Evolutionary conservation across 108 stramenopile species (phyloP).

Genomic region (Nitzschia putrida): DNA sequence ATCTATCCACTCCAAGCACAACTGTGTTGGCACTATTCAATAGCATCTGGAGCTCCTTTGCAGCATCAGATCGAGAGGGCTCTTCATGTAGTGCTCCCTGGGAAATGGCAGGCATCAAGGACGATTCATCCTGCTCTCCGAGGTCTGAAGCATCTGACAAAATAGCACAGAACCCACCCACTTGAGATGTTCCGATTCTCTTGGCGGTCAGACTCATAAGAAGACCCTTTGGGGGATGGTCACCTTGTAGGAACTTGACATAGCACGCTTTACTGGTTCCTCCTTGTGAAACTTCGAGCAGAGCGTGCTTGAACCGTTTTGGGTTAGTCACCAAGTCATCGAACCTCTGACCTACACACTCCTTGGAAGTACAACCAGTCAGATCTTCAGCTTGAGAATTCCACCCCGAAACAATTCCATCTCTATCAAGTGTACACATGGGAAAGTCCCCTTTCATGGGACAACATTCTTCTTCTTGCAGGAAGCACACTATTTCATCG

Average conservation of each 20-base stretch:
- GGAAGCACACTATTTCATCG: constrained; percentile 7
- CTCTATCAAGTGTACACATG: background rate
- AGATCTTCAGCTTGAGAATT: background rate
- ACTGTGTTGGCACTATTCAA: constrained; percentile 61
- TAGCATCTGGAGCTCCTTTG: constrained; percentile 42
- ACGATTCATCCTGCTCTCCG: constrained; percentile 7
- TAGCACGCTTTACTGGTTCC: background rate
- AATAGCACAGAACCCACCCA: background rate
- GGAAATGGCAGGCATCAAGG: background rate
- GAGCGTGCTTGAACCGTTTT: too few species aligned
- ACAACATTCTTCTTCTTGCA: background rate
- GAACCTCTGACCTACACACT: background rate
- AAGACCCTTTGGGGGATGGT: background rate
- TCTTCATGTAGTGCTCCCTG: background rate
- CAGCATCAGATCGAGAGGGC: background rate
- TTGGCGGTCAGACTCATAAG: background rate
- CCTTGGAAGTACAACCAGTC: background rate
- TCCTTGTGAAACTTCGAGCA: background rate
- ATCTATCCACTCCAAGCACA: constrained; percentile 62
- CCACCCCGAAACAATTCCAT: background rate
- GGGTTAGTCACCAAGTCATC: too few species aligned
- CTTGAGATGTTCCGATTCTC: background rate
- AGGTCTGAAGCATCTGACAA: constrained; percentile 16
- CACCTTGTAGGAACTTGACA: background rate
- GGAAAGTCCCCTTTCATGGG: constrained; percentile 2